Evolutionary conservation across 2,329 filamentous ascomycete genomes (phyloP).

Genomic region (Chrysoporthe deuterocubensis): DNA sequence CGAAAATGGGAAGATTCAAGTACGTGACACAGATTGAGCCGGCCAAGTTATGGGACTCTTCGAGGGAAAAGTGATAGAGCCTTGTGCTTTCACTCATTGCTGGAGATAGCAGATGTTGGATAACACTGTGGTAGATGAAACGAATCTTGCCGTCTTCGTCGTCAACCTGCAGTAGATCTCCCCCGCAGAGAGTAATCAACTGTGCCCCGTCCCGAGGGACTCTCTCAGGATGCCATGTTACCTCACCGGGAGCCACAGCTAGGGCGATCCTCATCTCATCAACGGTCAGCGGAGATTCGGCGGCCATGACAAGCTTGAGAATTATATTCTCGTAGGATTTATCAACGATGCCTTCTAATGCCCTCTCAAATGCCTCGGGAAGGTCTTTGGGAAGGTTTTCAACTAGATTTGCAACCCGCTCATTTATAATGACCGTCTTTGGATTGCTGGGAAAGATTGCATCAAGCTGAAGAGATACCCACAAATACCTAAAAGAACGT

Average conservation of each 20-base stretch:
- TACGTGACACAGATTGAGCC: constrained; percentile 20
- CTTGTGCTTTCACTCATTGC: background rate
- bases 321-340: constrained; percentile 5
- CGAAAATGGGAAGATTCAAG: background rate
- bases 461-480: constrained; percentile 1
- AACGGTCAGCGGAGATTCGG: background rate
- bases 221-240: background rate
- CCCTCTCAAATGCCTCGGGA: constrained; percentile 19
- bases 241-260: background rate
- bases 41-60: constrained; percentile 7
- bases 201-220: background rate
- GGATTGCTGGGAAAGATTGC: background rate
- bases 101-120: constrained; percentile 5
- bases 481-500: background rate
- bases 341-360: constrained; percentile 6
- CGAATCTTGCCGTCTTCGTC: constrained; percentile 18
- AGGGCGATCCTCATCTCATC: constrained; percentile 25
- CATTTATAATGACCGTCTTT: constrained; percentile 1
- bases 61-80: constrained; percentile 7
- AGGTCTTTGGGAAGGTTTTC: constrained; percentile 5
- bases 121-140: constrained; percentile 23
- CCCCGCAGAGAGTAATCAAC: constrained; percentile 14
- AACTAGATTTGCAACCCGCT: background rate
- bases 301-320: constrained; percentile 12
- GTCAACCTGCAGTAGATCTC: constrained; percentile 16